Conservation (phyloP, 2,329 filamentous ascomycete genomes). For the Diaporthe velutina region DNA sequence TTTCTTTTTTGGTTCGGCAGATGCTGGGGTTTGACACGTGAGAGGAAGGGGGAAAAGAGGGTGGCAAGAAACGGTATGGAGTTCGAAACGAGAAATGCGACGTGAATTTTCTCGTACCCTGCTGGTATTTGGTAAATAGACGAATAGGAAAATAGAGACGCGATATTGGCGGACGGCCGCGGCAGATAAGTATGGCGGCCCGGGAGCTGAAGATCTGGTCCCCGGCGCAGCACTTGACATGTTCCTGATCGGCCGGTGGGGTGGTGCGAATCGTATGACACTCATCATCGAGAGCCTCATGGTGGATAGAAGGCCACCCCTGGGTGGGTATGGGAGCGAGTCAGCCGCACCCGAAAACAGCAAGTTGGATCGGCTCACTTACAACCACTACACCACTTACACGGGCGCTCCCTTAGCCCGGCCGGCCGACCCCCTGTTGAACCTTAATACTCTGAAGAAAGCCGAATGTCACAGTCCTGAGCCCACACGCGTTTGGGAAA, state of each 20-base stretch:
- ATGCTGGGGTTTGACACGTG: neutral
- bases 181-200: slow-evolving; percentile 21
- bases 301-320: neutral
- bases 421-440: neutral
- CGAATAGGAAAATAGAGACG: slow-evolving; percentile 16
- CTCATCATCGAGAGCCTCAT: slow-evolving; percentile 20
- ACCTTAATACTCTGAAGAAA: slow-evolving; percentile 12
- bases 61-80: neutral
- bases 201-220: slow-evolving; percentile 4
- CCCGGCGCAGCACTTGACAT: neutral
- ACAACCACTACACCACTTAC: slow-evolving; percentile 13
- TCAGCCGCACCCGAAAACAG: neutral
- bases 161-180: neutral
- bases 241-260: slow-evolving; percentile 27
- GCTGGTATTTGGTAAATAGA: neutral
- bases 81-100: slow-evolving; percentile 12
- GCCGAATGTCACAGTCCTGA: neutral
- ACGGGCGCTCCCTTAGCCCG: slow-evolving; percentile 19
- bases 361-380: neutral
- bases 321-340: slow-evolving; percentile 13
- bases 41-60: neutral
- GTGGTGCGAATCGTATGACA: slow-evolving; percentile 24
- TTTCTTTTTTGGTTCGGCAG: neutral
- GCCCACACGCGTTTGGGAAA: neutral
- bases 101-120: neutral